Percentiles rank a stretch among this genome's conserved stretches.
Evolutionary conservation across 2,329 filamentous ascomycete genomes (phyloP).

Genomic region (Fragosphaeria purpurea): DNA sequence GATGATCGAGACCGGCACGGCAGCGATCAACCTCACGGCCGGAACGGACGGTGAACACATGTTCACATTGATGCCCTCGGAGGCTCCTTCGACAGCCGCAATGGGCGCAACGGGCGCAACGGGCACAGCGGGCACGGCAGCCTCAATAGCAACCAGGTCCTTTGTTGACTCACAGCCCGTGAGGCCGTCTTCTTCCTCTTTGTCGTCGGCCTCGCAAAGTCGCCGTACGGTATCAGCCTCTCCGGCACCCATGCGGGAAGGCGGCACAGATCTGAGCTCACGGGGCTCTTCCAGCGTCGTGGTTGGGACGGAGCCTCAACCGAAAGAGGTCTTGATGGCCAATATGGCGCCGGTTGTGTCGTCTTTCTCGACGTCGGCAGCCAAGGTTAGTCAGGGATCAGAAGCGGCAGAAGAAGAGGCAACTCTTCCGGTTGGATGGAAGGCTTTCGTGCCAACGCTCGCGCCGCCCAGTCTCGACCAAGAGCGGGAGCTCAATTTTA

Average conservation of each 20-base stretch:
- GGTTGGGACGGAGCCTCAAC: too few species aligned
- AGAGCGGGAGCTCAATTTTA: constrained; percentile 24
- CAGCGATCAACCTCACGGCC: constrained; percentile 17
- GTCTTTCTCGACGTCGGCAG: too few species aligned
- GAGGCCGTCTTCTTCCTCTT: background rate
- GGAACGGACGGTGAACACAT: constrained; percentile 11
- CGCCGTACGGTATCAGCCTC: background rate
- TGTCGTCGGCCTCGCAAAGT: too few species aligned
- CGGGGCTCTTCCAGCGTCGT: too few species aligned
- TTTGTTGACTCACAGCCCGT: background rate
- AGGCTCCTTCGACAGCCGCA: background rate
- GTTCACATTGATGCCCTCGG: background rate
- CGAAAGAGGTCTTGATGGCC: too few species aligned
- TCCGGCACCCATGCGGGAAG: background rate
- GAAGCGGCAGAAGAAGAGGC: background rate
- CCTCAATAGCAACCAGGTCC: background rate
- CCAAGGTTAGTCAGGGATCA: too few species aligned
- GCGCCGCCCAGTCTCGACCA: constrained; percentile 5
- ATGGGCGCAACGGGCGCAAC: background rate
- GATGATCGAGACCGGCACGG: constrained; percentile 23
- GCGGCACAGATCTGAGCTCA: too few species aligned
- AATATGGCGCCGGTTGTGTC: too few species aligned
- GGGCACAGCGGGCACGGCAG: background rate
- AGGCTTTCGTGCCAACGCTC: background rate
- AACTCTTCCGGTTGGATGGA: background rate